Evolutionary conservation across 805 yeast genomes (phyloP), one percentile per base, ranked within the genome.

Genomic region (Kluyveromyces siamensis): DNA sequence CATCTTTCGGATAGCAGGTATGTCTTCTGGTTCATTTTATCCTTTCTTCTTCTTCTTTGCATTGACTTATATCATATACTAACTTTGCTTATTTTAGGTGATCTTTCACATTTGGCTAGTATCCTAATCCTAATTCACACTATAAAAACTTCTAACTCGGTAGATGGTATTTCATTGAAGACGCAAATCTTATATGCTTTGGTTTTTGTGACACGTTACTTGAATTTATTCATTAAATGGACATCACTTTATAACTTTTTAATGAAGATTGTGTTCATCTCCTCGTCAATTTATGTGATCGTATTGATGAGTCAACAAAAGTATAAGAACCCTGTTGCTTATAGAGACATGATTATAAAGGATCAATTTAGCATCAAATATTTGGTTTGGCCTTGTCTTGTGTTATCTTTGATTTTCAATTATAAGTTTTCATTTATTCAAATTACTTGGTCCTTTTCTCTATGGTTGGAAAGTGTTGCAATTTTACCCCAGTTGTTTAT

Each of bases 391-490:
- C 88, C 84, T 1, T 72, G 89, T 1, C 68, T 72, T 7, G 62
- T 86, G 2, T 58, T 80, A 50, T 75, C 81, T 0, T 67, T 88
- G 41, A 58, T 88, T 6, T 82, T 87, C 70, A 81, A 87, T 46
- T 75, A 79, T 63, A 75, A 77, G 46, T 89, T 81, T 67, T 68
- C 82, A 0, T 39, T 80, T 11, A 52, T 74, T 11, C 96, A 87
- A 59, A 60, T 87, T 9, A 54, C 81, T 35, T 93, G 99, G 99
- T 75, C 93, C 19, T 93, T 89, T 60, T 81, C 91, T 14, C 69
- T 89, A 46, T 93, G 98, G 97, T 75, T 93, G 47, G 99, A 93
- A 67, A 76, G 91, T 41, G 85, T 87, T 35, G 95, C 96, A 10
- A 89, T 93, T 48, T 68, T 93, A 51, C 99, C 99, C 6, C 99